Conservation (phyloP, 2,329 filamentous ascomycete species). For the Raffaelea deltoideospora region DNA sequence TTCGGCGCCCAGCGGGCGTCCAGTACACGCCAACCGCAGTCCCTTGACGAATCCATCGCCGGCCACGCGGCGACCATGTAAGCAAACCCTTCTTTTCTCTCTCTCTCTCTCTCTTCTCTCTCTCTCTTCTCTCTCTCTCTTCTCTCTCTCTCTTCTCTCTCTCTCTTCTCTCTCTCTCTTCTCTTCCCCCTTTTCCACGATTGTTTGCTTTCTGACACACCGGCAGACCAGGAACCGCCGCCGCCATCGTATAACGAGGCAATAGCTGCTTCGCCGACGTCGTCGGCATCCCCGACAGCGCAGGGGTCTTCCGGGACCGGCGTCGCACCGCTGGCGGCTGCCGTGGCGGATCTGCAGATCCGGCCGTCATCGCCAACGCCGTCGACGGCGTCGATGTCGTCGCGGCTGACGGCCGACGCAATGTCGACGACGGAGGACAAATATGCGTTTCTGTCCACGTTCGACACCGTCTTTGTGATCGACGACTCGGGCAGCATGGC, state of each 20-base stretch:
- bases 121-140: too few relatives aligned
- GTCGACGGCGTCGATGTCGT: slow-evolving; percentile 9
- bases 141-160: too few relatives aligned
- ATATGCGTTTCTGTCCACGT: slow-evolving; percentile 61
- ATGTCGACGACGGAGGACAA: slow-evolving; percentile 41
- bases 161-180: too few relatives aligned
- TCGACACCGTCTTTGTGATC: slow-evolving; percentile 82
- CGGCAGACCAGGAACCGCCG: slow-evolving; percentile 17
- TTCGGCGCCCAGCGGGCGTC: too few relatives aligned
- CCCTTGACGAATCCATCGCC: slow-evolving; percentile 10
- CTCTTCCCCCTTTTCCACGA: not conserved
- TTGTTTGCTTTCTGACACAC: not conserved
- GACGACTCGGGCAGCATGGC: slow-evolving; percentile 87
- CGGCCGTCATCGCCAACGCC: slow-evolving; percentile 11
- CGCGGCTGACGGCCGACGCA: slow-evolving; percentile 9
- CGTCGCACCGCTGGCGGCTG: not conserved
- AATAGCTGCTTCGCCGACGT: slow-evolving; percentile 1
- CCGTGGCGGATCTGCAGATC: not conserved
- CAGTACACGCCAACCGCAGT: slow-evolving; percentile 6
- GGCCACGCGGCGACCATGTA: slow-evolving; percentile 9
- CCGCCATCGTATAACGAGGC: slow-evolving; percentile 17
- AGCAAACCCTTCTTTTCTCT: slow-evolving; percentile 1
- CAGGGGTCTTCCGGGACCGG: slow-evolving; percentile 8
- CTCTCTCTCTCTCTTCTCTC: not conserved
- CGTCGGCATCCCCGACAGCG: not conserved